phyloP scores from a whole-genome alignment of 805 yeast species.

The Priceomyces medius region DNA sequence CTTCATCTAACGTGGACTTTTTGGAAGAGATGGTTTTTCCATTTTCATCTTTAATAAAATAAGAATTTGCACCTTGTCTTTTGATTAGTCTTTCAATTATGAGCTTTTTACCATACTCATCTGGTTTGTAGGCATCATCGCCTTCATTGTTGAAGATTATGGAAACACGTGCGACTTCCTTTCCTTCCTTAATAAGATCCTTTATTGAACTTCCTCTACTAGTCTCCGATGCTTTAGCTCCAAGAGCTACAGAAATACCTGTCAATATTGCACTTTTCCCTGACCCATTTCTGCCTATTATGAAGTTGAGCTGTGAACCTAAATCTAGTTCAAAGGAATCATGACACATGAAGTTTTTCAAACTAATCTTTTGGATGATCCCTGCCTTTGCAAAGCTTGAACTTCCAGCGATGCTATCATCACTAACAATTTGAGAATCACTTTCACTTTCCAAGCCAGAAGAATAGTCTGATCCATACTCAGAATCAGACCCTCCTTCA shows the following conservation, averaged over 20 bases:
- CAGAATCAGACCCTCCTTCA: slow-evolving; percentile 10
- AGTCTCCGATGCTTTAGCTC: slow-evolving; percentile 85
- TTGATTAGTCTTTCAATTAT: slow-evolving; percentile 66
- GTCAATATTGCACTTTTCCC: slow-evolving; percentile 90
- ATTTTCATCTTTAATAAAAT: slow-evolving; percentile 51
- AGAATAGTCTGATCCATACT: slow-evolving; percentile 8
- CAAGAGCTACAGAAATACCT: slow-evolving; percentile 82
- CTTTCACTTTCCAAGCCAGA: slow-evolving; percentile 7
- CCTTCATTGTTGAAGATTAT: slow-evolving; percentile 67
- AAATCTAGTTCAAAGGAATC: slow-evolving; percentile 70
- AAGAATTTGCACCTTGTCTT: slow-evolving; percentile 51
- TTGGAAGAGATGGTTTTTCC: slow-evolving; percentile 59
- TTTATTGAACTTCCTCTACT: slow-evolving; percentile 75
- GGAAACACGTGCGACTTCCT: slow-evolving; percentile 61
- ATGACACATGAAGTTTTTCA: slow-evolving; percentile 89
- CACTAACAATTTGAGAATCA: slow-evolving; percentile 10
- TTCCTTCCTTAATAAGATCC: slow-evolving; percentile 75
- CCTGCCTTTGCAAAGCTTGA: slow-evolving; percentile 53
- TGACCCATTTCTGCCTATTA: slow-evolving; percentile 87
- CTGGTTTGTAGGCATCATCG: slow-evolving; percentile 61
- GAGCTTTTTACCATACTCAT: slow-evolving; percentile 65
- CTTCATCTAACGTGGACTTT: slow-evolving; percentile 62
- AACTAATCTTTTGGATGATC: slow-evolving; percentile 57
- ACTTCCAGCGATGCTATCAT: slow-evolving; percentile 12
- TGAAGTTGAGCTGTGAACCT: slow-evolving; percentile 80